phyloP scores from a whole-genome alignment of 2,329 filamentous ascomycete genomes.

The Talaromyces albobiverticillius region DNA sequence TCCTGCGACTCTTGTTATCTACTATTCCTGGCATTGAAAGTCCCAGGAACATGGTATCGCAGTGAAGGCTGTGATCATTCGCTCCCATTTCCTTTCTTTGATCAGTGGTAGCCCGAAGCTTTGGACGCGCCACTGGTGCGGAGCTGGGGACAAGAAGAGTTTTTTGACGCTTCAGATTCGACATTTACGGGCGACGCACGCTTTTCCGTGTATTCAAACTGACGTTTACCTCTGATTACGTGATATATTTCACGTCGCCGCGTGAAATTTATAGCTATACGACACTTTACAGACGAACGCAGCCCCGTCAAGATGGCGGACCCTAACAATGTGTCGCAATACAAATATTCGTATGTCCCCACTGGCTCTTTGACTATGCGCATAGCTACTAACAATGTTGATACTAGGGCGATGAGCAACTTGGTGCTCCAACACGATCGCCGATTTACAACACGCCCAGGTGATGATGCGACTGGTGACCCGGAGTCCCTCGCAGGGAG shows the following conservation, averaged over 20 bases:
- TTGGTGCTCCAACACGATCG: slow-evolving; percentile 99
- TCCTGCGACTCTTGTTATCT: neutral
- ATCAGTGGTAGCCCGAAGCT: slow-evolving; percentile 8
- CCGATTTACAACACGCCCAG: slow-evolving; percentile 87
- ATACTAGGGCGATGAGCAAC: slow-evolving; percentile 81
- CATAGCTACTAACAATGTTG: neutral
- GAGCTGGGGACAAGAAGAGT: slow-evolving; percentile 13
- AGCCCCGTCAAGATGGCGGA: slow-evolving; percentile 59
- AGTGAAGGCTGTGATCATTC: neutral
- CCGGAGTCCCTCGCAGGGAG: slow-evolving; percentile 95
- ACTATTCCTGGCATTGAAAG: neutral
- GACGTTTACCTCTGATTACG: neutral
- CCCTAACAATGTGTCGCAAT: slow-evolving; percentile 79
- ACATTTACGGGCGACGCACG: neutral
- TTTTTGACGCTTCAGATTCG: slow-evolving; percentile 3
- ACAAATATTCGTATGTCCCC: slow-evolving; percentile 76
- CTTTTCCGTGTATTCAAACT: neutral
- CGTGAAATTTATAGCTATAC: neutral
- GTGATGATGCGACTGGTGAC: slow-evolving; percentile 93
- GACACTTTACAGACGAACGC: neutral
- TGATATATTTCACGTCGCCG: no score
- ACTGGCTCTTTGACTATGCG: neutral
- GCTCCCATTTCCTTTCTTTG: neutral
- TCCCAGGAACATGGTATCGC: neutral
- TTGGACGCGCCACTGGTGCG: slow-evolving; percentile 15